Evolutionary conservation across 805 yeast species (phyloP), one percentile per base, ranked within the genome.

Genomic region (Sungouiozyma intestinalis): DNA sequence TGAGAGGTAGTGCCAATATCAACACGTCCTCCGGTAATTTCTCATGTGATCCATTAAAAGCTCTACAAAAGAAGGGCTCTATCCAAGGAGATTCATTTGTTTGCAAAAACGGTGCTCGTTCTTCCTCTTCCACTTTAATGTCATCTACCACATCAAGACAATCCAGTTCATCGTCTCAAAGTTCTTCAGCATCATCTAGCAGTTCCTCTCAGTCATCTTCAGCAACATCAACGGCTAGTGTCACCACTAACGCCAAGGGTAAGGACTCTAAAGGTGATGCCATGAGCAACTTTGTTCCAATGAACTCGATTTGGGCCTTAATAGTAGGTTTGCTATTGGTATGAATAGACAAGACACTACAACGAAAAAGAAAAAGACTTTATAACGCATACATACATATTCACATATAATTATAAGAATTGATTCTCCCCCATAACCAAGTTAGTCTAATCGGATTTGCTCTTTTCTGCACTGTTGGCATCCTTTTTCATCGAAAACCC

Each of bases 1-100:
- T 92, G 57, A 77, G 77, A 63, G 98, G 98, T 76, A 96, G 95
- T 65, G 92, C 88, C 68, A 69, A 70, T 59, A 73, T 92, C 60
- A 81, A 81, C 62, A 74, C 95, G 46, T 62, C 67, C 43, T 81
- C 85, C 62, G 46, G 57, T 41, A 81, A 82, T 57, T 78, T 85
- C 68, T 77, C 85, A 68, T 90, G 98, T 77, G 65, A 72, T 48
- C 71, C 73, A 43, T 86, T 88, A 72, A 75, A 82, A 65, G 58
- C 65, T 42, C 75, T 85, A 61, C 79, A 84, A 74, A 65, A 69
- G 59, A 72, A 74, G 55, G 92, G 94, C 67, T 85, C 74, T 63
- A 79, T 92, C 66, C 85, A 80, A 71, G 98, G 97, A 76, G 86
- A 86, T 72, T 71, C 77, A 54, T 88, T 77, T 72, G 73, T 67